A percentile compares a stretch with the other conserved stretches of the same genome.
Evolutionary conservation across 768 basidiomycete genomes (phyloP).

Genomic region (Hydnomerulius pinastri): DNA sequence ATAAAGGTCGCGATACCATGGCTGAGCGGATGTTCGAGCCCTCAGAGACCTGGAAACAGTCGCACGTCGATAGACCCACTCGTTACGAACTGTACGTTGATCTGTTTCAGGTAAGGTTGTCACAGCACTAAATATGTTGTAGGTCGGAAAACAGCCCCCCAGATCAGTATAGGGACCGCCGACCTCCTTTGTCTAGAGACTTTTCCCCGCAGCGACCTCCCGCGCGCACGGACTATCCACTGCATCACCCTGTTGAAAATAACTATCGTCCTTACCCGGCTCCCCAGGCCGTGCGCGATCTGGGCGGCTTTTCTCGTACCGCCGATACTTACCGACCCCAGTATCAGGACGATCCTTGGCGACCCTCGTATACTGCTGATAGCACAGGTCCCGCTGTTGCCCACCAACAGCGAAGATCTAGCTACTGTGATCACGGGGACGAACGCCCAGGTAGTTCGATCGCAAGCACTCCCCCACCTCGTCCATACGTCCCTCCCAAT

Average conservation of each 20-base stretch:
- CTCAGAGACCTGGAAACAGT: conserved; percentile 69
- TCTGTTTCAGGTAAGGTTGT: conserved; percentile 22
- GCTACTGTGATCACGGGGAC: conserved; percentile 26
- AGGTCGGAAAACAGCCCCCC: conserved; percentile 29
- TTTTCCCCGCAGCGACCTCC: conserved; percentile 38
- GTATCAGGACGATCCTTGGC: conserved; percentile 39
- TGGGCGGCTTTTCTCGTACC: conserved; percentile 36
- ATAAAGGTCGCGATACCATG: conserved; percentile 39
- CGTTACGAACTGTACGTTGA: conserved; percentile 44
- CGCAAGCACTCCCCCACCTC: conserved; percentile 37
- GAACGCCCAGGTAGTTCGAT: conserved; percentile 31
- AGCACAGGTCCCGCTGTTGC: no score
- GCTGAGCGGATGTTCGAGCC: conserved; percentile 70
- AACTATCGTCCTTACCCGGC: conserved; percentile 48
- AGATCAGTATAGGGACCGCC: conserved; percentile 41
- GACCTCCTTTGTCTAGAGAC: conserved; percentile 35
- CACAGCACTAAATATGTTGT: conserved; percentile 13
- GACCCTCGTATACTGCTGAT: conserved; percentile 29
- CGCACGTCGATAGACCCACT: conserved; percentile 45
- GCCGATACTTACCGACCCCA: conserved; percentile 56
- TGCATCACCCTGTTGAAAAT: conserved; percentile 43
- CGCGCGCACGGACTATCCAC: conserved; percentile 34
- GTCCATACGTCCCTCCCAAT: conserved; percentile 4
- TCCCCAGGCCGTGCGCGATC: conserved; percentile 40
- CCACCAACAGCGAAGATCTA: conserved; percentile 20